Percentiles rank a stretch among this genome's conserved stretches.
phyloP scores from a whole-genome alignment of 2,329 filamentous ascomycete genomes.

The Fragosphaeria purpurea region DNA sequence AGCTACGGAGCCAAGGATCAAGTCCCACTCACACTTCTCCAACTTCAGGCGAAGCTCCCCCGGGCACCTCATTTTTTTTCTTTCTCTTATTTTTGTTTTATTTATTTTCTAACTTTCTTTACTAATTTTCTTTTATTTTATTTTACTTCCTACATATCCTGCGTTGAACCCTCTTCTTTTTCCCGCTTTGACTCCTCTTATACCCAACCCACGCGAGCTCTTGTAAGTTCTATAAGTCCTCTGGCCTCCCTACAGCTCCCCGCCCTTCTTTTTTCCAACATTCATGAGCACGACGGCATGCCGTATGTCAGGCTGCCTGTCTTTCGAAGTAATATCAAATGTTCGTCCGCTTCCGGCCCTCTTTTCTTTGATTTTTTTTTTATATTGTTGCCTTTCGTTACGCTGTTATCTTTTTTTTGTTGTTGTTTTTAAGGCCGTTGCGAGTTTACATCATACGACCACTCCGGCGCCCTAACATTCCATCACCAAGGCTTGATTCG shows the following conservation, averaged over 20 bases:
- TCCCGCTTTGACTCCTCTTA: background rate
- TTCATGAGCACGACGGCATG: conserved; percentile 38
- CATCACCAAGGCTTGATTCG: too few species aligned
- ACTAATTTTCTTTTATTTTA: background rate
- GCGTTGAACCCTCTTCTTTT: background rate
- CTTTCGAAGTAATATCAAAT: too few species aligned
- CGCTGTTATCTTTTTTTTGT: too few species aligned
- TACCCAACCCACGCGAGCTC: conserved; percentile 5
- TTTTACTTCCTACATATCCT: background rate
- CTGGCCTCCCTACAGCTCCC: conserved; percentile 33
- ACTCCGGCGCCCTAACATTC: too few species aligned
- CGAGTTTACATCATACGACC: too few species aligned
- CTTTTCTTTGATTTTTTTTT: too few species aligned
- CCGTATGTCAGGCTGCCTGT: conserved; percentile 34
- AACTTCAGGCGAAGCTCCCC: conserved; percentile 13
- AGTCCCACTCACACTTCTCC: conserved; percentile 11
- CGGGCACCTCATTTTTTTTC: conserved; percentile 5
- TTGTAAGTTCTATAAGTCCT: conserved; percentile 5
- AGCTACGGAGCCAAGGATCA: background rate
- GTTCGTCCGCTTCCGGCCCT: too few species aligned
- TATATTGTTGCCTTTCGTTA: too few species aligned
- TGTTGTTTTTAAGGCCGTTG: too few species aligned
- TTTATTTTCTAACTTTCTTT: background rate
- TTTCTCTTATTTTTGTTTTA: background rate
- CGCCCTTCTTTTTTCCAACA: conserved; percentile 30